Base-by-base conservation (phyloP, 164 flowering plant species). In the Nymphaea colorata region DNA sequence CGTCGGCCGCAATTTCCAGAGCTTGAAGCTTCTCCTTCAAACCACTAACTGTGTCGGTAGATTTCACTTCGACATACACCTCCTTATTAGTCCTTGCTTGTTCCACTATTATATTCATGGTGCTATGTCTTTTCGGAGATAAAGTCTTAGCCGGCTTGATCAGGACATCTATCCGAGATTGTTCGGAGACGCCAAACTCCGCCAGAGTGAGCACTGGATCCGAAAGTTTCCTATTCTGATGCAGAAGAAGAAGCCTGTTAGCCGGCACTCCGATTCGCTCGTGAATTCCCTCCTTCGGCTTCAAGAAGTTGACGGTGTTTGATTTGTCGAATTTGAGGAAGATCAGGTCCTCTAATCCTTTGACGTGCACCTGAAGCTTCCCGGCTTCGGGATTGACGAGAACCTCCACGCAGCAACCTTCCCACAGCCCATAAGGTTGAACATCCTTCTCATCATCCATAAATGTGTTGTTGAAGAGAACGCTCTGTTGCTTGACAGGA, bases 61-160 rank as follows among this genome's bases (percentile, higher is more conserved):
- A 66, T 18, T 77, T 86, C 71, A 88, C 78, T 42, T 89, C 98
- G 68, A 90, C 80, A 4, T 79, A 81, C 11, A 90, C 75, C 77
- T 78, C 85, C 76, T 77, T 81, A 3, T 78, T 76, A 53, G 89
- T 87, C 60, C 81, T 69, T 68, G 71, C 78, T 0, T 82, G 64
- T 70, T 78, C 10, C 71, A 88, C 90, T 78, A 79, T 69, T 62
- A 90, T 62, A 75, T 68, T 83, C 79, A 93, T 12, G 65, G 69
- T 85, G 74, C 79, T 87, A 25, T 8, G 78, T 47, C 4, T 51
- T 51, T 25, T 10, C 14, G 78, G 76, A 2, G 57, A 15, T 16
- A 59, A 36, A 51, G 57, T 0, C 57, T 10, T 51, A 10, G 57
- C 57, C 12, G 78, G 76, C 63, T 65, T 75, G 7, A 81, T 2